A percentile compares a stretch with the other conserved stretches of the same genome.
These are phyloP conservation scores for Epichloe glyceriae DNA, from an alignment of 2,329 filamentous ascomycete species.

Conservation along the genomic window DNA sequence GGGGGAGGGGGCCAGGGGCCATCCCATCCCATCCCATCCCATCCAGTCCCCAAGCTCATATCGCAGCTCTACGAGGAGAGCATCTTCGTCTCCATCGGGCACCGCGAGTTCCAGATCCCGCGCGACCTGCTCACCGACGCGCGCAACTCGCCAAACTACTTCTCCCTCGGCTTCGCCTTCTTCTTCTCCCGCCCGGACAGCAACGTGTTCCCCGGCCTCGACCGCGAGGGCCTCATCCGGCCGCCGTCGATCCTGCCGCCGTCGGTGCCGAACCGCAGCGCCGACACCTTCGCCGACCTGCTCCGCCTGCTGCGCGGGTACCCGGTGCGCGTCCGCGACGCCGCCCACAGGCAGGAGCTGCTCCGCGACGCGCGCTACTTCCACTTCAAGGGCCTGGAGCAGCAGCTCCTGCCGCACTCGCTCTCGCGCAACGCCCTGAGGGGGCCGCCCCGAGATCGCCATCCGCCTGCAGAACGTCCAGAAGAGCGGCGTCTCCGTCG, in stretches of 20 bases:
- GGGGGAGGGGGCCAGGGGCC: not conserved
- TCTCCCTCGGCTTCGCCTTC: slow-evolving; percentile 76
- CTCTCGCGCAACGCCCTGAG: slow-evolving; percentile 60
- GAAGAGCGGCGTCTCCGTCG: slow-evolving; percentile 65
- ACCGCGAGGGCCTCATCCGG: slow-evolving; percentile 64
- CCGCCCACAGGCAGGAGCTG: slow-evolving; percentile 63
- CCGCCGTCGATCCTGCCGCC: slow-evolving; percentile 80
- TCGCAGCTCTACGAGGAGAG: slow-evolving; percentile 84
- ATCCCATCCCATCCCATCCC: too few species aligned
- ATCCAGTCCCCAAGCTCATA: slow-evolving; percentile 81
- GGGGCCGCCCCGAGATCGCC: slow-evolving; percentile 59
- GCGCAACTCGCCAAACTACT: slow-evolving; percentile 92
- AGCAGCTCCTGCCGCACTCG: slow-evolving; percentile 65
- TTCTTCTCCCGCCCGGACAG: slow-evolving; percentile 68
- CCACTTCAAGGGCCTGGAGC: slow-evolving; percentile 83
- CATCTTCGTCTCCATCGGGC: slow-evolving; percentile 85
- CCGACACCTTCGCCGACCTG: slow-evolving; percentile 74
- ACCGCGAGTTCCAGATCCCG: slow-evolving; percentile 77
- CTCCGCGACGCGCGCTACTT: slow-evolving; percentile 85
- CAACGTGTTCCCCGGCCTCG: slow-evolving; percentile 72
- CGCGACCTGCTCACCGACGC: slow-evolving; percentile 75
- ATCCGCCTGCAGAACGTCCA: slow-evolving; percentile 78
- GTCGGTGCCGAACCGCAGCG: slow-evolving; percentile 64
- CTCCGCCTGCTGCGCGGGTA: slow-evolving; percentile 76
- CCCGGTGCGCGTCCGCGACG: slow-evolving; percentile 60